Percentiles rank a stretch among this genome's conserved stretches.
These are phyloP conservation scores for Fusarium heterosporum DNA, from an alignment of 2,329 filamentous ascomycete species.

Conservation along the genomic window DNA sequence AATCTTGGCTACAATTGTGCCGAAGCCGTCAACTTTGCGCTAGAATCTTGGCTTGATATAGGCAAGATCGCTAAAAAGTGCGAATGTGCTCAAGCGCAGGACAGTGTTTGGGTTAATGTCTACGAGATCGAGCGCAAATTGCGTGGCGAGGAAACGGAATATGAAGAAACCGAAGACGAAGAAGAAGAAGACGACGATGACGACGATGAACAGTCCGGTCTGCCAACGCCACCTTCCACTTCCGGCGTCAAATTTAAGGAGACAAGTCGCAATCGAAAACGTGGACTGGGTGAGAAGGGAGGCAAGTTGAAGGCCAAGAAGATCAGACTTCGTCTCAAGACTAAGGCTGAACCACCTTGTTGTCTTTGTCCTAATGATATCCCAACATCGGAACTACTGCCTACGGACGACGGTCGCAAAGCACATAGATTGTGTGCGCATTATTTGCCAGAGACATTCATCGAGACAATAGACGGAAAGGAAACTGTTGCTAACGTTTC, in stretches of 20 bases:
- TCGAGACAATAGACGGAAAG: constrained; percentile 76
- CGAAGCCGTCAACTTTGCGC: constrained; percentile 97
- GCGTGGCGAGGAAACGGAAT: constrained; percentile 87
- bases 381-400: constrained; percentile 81
- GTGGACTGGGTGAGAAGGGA: constrained; percentile 51
- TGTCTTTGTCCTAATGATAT: constrained; percentile 93
- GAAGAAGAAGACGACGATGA: constrained; percentile 76
- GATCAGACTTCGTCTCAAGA: constrained; percentile 80
- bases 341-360: constrained; percentile 81
- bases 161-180: constrained; percentile 80
- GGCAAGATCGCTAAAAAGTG: constrained; percentile 97
- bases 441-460: constrained; percentile 92
- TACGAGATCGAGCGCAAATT: constrained; percentile 95
- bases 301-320: constrained; percentile 75
- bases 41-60: constrained; percentile 94
- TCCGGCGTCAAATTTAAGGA: constrained; percentile 75
- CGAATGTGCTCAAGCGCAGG: constrained; percentile 91
- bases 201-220: constrained; percentile 71
- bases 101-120: constrained; percentile 98
- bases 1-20: constrained; percentile 99
- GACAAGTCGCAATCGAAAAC: constrained; percentile 71
- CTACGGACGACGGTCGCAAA: constrained; percentile 87
- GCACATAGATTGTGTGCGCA: constrained; percentile 90
- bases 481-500: constrained; percentile 83
- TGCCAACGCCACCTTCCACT: constrained; percentile 82